Base-by-base conservation (phyloP, 768 basidiomycete genomes). In the Mycena haematopus region DNA sequence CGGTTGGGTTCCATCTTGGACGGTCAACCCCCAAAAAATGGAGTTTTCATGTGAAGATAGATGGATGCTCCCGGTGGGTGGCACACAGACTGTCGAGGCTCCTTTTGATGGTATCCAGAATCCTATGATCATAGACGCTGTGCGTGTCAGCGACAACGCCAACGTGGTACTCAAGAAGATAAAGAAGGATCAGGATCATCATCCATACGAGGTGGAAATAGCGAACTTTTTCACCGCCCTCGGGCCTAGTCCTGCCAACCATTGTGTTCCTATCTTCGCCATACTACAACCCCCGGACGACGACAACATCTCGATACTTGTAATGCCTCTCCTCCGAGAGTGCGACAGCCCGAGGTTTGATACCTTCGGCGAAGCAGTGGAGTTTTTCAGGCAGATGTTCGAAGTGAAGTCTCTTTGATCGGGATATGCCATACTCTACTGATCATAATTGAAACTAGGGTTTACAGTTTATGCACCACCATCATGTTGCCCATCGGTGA, bases 1-100 rank as follows among this genome's bases (percentile, higher is more conserved):
- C 0, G 71, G 68, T 27, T 78, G 77, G 77, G 58, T 68, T 8
- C 75, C 76, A 1, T 79, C 76, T 1, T 80, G 79, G 79, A 14
- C 67, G 65, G 22, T 17, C 0, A 68, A 52, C 11, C 65, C 51
- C 6, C 36, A 40, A 13, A 52, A 62, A 22, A 3, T 15, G 3
- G 25, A 15, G 44, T 24, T n/a, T 22, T 7, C 11, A 1, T 68
- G 60, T 29, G 60, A 68, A 57, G 68, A 72, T 52, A n/a, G n/a
- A n/a, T n/a, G n/a, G 46, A 24, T 6, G 27, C 35, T 44, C 5
- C 17, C 10, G 15, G 63, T 66, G 22, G 24, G 56, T 25, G 15
- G 2, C 24, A n/a, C 44, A 3, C 13, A 22, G 10, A 15, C 15
- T 3, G 2, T 21, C 19, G 24, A 5, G 38, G n/a, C 7, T 21